Percentiles rank a stretch among this genome's conserved stretches.
These are phyloP conservation scores for Fusarium napiforme DNA, from an alignment of 2,329 filamentous ascomycete genomes.

Conservation along the genomic window DNA sequence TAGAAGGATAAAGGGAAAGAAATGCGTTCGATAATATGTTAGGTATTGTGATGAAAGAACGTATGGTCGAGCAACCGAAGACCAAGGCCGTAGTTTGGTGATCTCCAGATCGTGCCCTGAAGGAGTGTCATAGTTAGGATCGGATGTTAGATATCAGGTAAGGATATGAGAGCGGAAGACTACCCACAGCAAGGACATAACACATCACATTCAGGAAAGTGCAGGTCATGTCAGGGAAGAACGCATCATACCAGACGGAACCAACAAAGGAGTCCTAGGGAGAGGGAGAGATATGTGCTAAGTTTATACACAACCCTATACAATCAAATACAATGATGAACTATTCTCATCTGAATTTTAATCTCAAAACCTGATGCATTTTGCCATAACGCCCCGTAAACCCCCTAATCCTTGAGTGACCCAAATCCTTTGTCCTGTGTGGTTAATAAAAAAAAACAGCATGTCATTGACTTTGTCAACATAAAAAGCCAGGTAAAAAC, in stretches of 20 bases:
- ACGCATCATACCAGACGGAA: background rate
- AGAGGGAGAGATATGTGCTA: background rate
- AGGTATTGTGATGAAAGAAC: conserved; percentile 5
- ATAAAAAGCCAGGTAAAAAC: conserved; percentile 39
- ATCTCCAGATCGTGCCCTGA: no score
- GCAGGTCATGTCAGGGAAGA: background rate
- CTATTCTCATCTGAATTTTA: conserved; percentile 35
- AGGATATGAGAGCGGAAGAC: background rate
- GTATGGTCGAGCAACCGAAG: background rate
- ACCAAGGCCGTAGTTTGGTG: background rate
- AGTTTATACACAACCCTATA: conserved; percentile 15
- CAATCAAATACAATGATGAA: conserved; percentile 33
- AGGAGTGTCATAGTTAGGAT: background rate
- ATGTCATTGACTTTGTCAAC: conserved; percentile 24
- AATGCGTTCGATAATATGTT: background rate
- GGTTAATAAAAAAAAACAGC: conserved; percentile 1
- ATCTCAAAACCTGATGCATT: conserved; percentile 41
- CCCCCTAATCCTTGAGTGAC: conserved; percentile 20
- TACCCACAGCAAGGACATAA: no score
- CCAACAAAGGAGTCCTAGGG: background rate
- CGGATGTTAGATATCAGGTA: background rate
- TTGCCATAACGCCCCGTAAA: conserved; percentile 41
- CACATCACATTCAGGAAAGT: background rate
- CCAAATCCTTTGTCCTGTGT: conserved; percentile 35
- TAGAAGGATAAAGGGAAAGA: background rate